Evolutionary conservation across 1,284 basidiomycete species (phyloP).

Genomic region (Dichomitus squalens): DNA sequence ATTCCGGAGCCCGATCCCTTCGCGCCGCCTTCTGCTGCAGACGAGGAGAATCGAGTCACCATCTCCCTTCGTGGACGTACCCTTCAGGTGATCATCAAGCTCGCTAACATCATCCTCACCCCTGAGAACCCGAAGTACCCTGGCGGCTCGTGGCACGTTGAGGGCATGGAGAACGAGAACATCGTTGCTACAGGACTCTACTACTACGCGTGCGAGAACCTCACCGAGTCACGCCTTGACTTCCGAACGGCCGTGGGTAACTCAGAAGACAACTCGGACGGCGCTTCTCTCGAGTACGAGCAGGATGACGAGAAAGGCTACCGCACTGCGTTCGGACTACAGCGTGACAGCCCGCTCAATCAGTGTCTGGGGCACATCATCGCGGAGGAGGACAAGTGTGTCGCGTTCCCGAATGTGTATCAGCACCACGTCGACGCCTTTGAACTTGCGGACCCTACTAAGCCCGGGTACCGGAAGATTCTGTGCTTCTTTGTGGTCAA

Average conservation of each 20-base stretch:
- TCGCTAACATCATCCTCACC: neutral
- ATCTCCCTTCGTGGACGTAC: slow-evolving; percentile 15
- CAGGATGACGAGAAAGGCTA: slow-evolving; percentile 1
- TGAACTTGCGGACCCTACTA: slow-evolving; percentile 24
- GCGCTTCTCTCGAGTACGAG: neutral
- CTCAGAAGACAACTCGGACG: neutral
- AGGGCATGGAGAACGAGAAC: slow-evolving; percentile 45
- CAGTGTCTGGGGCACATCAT: neutral
- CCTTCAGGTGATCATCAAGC: slow-evolving; percentile 37
- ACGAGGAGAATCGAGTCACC: slow-evolving; percentile 24
- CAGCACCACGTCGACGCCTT: slow-evolving; percentile 23
- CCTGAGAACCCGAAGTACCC: slow-evolving; percentile 17
- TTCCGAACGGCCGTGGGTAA: slow-evolving; percentile 3
- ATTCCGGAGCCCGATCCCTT: slow-evolving; percentile 2
- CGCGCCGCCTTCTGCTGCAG: neutral
- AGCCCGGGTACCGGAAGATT: slow-evolving; percentile 30
- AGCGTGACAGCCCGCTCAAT: neutral
- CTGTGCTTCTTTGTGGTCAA: slow-evolving; percentile 31
- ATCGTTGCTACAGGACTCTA: slow-evolving; percentile 32
- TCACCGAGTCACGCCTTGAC: slow-evolving; percentile 15
- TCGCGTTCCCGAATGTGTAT: neutral
- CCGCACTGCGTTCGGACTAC: neutral
- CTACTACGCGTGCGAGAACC: slow-evolving; percentile 17
- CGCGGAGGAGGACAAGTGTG: neutral
- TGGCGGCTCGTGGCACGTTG: slow-evolving; percentile 39